Conservation (phyloP, 768 basidiomycete species). For the Suillus spraguei region DNA sequence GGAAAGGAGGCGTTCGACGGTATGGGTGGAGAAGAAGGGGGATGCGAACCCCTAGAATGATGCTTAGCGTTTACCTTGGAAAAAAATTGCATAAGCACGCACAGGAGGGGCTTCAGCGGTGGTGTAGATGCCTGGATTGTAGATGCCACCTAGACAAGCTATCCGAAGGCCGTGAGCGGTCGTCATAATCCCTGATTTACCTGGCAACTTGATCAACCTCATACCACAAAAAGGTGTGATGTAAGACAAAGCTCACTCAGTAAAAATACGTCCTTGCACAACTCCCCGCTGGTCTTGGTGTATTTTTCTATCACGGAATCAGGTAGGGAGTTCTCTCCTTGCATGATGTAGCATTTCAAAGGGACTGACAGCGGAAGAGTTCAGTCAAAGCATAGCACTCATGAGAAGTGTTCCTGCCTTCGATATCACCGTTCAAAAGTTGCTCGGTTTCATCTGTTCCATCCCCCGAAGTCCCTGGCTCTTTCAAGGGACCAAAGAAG, state of each 20-base stretch:
- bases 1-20: constrained; percentile 70
- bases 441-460: constrained; percentile 55
- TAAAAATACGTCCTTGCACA: constrained; percentile 83
- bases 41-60: constrained; percentile 67
- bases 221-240: not conserved
- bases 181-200: constrained; percentile 79
- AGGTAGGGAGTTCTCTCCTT: constrained; percentile 80
- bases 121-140: constrained; percentile 60
- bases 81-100: constrained; percentile 28
- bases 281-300: constrained; percentile 72
- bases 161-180: constrained; percentile 82
- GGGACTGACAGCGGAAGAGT: constrained; percentile 57
- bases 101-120: constrained; percentile 68
- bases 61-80: not conserved
- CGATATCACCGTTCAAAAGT: constrained; percentile 66
- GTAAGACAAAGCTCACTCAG: constrained; percentile 59
- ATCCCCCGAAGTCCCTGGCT: constrained; percentile 28
- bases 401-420: constrained; percentile 47
- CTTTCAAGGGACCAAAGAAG: constrained; percentile 71
- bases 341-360: constrained; percentile 90
- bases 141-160: constrained; percentile 82
- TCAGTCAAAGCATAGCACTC: constrained; percentile 12
- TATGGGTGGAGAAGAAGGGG: constrained; percentile 72
- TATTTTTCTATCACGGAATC: constrained; percentile 73
- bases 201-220: constrained; percentile 40